These are phyloP conservation scores for Acacia confusa DNA, from an alignment of 306 rosid genomes.

Conservation along the genomic window DNA sequence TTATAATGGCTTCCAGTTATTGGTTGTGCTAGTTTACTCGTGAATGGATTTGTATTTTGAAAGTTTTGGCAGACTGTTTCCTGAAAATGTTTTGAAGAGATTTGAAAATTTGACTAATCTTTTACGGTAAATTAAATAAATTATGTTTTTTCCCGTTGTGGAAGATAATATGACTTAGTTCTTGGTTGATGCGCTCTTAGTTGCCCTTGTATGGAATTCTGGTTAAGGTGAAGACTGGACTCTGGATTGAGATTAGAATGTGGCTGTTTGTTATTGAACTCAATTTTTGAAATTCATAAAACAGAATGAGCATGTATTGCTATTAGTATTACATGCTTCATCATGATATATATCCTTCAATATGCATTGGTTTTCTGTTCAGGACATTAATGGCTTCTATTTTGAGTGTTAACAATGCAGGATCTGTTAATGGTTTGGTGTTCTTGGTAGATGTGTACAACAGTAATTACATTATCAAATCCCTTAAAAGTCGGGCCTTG, in stretches of 20 bases:
- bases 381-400: neutral
- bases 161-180: too few species aligned
- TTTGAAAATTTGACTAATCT: too few species aligned
- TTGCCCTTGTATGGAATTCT: too few species aligned
- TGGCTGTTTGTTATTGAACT: neutral
- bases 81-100: too few species aligned
- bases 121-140: too few species aligned
- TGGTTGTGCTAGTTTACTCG: neutral
- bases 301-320: neutral
- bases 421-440: neutral
- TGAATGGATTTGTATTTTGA: neutral
- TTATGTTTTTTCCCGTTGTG: too few species aligned
- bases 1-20: neutral
- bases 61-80: too few species aligned
- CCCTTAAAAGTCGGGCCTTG: neutral
- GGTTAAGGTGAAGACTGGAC: too few species aligned
- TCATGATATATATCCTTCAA: neutral
- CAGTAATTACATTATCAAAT: neutral
- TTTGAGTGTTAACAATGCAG: neutral
- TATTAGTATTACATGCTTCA: neutral
- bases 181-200: too few species aligned
- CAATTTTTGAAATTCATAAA: neutral
- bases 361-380: neutral
- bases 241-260: too few species aligned
- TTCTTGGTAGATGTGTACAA: neutral